These are phyloP conservation scores for Pyrus bretschneideri DNA, from an alignment of 306 rosid genomes.

Conservation along the genomic window DNA sequence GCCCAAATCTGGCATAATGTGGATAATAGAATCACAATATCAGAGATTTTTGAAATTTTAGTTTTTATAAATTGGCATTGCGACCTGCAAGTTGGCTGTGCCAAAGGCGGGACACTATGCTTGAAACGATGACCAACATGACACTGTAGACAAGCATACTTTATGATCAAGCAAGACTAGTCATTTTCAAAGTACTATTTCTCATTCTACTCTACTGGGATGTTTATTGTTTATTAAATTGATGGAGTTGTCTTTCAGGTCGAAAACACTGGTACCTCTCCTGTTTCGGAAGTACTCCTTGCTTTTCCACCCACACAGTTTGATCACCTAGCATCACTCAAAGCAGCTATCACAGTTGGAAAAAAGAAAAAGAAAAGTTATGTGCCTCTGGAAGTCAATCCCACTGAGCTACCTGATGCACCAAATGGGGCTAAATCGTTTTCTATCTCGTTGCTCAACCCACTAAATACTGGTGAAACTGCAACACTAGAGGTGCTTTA, in stretches of 20 bases:
- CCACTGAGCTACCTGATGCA: slow-evolving; percentile 56
- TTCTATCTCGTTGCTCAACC: slow-evolving; percentile 51
- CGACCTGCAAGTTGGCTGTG: not conserved
- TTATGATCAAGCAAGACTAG: not conserved
- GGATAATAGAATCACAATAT: not conserved
- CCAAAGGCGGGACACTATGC: not conserved
- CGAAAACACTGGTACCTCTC: slow-evolving; percentile 64
- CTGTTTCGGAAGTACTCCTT: slow-evolving; percentile 68
- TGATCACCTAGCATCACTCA: slow-evolving; percentile 65
- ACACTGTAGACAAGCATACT: not conserved
- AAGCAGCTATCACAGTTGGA: slow-evolving; percentile 63
- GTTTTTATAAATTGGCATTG: not conserved
- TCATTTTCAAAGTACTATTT: not conserved
- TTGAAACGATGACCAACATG: not conserved
- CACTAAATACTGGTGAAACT: slow-evolving; percentile 54
- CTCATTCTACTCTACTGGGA: not conserved
- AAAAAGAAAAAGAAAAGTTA: slow-evolving; percentile 74
- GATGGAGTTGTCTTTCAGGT: slow-evolving; percentile 46
- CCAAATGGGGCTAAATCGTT: slow-evolving; percentile 81
- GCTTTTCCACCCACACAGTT: slow-evolving; percentile 72
- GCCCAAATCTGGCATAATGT: not conserved
- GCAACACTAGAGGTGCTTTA: slow-evolving; percentile 74
- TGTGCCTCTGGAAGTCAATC: slow-evolving; percentile 68
- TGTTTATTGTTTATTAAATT: slow-evolving; percentile 5
- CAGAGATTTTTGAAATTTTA: not conserved